These are phyloP conservation scores for Magnusiomyces paraingens DNA, from an alignment of 1,139 yeast species.

Conservation along the genomic window DNA sequence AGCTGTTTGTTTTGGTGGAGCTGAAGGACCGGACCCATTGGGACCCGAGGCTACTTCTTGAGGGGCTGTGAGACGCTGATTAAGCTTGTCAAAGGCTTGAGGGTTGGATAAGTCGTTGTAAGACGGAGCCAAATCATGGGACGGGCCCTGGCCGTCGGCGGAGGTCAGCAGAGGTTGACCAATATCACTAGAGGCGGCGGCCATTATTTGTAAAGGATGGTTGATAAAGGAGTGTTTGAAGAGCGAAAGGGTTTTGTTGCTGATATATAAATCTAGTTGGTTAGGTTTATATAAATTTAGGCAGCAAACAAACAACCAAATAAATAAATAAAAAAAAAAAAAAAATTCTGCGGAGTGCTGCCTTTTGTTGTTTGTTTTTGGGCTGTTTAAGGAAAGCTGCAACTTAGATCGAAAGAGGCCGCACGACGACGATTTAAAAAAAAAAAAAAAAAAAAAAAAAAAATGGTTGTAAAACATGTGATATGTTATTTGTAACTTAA, in stretches of 20 bases:
- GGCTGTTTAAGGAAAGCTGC: background rate
- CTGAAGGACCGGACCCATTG: background rate
- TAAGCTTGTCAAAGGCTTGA: slow-evolving; percentile 2
- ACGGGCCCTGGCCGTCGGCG: background rate
- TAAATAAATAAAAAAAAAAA: too few relatives aligned
- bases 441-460: too few relatives aligned
- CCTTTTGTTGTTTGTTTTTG: background rate
- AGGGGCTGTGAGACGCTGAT: background rate
- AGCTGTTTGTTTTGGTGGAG: background rate
- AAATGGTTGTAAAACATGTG: too few relatives aligned
- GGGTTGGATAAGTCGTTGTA: slow-evolving; percentile 5
- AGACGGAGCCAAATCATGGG: too few relatives aligned
- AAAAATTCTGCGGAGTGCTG: background rate
- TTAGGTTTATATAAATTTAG: background rate
- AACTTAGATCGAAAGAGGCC: too few relatives aligned
- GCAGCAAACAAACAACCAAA: background rate
- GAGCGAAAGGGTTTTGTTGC: background rate
- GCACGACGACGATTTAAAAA: too few relatives aligned
- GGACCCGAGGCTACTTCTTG: background rate
- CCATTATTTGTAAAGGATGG: background rate
- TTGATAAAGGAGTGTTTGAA: background rate
- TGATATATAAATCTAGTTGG: background rate
- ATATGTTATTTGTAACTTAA: too few relatives aligned
- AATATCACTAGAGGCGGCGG: background rate
- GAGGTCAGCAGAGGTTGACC: background rate